Evolutionary conservation across 1,284 basidiomycete genomes (phyloP), one percentile per base, ranked within the genome.

Genomic region (Grifola frondosa): DNA sequence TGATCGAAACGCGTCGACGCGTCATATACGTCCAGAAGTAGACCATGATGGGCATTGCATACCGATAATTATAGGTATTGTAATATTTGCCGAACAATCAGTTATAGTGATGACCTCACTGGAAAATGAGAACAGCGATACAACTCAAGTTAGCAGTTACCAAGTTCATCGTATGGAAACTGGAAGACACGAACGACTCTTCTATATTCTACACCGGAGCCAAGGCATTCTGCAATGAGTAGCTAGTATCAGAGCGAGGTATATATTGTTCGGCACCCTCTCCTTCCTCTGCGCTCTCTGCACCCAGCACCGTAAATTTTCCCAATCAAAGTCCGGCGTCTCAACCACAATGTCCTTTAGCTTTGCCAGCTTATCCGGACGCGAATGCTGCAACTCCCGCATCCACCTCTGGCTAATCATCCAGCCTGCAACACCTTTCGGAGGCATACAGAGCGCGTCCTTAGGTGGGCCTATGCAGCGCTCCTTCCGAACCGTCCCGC

Each of bases 321-420:
- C 60, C 71, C 71, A 75, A 46, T 81, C 73, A 33, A 77, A 74
- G 16, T 70, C 75, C 9, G 63, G 58, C 1, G 66, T 61, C 30
- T 81, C 75, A 9, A 66, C 58, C 4, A 81, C 62, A 10, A 73
- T 51, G 20, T 69, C 72, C 38, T 64, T 58, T 32, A 84, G 37
- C 33, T 63, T 50, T 12, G 64, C 63, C 9, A 63, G 56, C 3
- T 81, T 56, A 52, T 81, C 80, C 3, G 71, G 71, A 16, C 75
- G 73, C 25, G 62, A 61, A 3, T 39, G 45, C 45, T 66, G 63
- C 37, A 73, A 63, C 37, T 60, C 57, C 26, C 62, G 60, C 37
- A 80, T 48, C 84, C 84, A 88, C 17, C 71, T 64, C 54, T 71
- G 73, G 61, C 84, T 87, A 49, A 88, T 67, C 86, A 88, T 88